phyloP scores from a whole-genome alignment of 2,329 filamentous ascomycete species.

The Pseudofabraea citricarpa region DNA sequence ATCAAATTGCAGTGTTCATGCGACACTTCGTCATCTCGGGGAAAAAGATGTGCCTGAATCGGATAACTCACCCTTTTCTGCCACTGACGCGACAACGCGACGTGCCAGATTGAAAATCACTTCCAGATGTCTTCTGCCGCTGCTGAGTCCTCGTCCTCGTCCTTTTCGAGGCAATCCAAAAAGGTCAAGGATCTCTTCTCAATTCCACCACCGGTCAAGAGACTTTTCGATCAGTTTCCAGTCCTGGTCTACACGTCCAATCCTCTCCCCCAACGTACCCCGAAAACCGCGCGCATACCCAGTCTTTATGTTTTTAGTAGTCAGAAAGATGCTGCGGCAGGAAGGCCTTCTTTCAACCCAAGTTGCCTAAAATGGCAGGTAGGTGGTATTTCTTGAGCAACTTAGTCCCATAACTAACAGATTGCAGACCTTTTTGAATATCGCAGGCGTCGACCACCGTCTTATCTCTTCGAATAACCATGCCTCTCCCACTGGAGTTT shows the following conservation, averaged over 20 bases:
- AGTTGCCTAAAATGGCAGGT: slow-evolving; percentile 97
- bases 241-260: slow-evolving; percentile 72
- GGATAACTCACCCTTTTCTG: too few relatives aligned
- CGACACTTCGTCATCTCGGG: too few relatives aligned
- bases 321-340: slow-evolving; percentile 52
- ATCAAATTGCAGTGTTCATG: too few relatives aligned
- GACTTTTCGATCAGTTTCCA: slow-evolving; percentile 80
- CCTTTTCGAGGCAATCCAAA: slow-evolving; percentile 13
- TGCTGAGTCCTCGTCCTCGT: slow-evolving; percentile 5
- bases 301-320: slow-evolving; percentile 75
- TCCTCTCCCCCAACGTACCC: slow-evolving; percentile 62
- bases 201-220: slow-evolving; percentile 70
- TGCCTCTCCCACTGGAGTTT: slow-evolving; percentile 80
- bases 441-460: slow-evolving; percentile 64
- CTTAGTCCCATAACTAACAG: too few relatives aligned
- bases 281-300: slow-evolving; percentile 38
- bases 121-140: slow-evolving; percentile 9
- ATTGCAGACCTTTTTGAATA: slow-evolving; percentile 74
- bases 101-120: too few relatives aligned
- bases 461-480: slow-evolving; percentile 80
- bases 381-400: too few relatives aligned
- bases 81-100: too few relatives aligned
- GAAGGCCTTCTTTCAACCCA: slow-evolving; percentile 80
- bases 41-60: too few relatives aligned
- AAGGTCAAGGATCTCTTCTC: slow-evolving; percentile 21